A percentile compares a stretch with the other conserved stretches of the same genome.
Evolutionary conservation across 306 rosid species (phyloP).

Genomic region (Glycine tomentella): DNA sequence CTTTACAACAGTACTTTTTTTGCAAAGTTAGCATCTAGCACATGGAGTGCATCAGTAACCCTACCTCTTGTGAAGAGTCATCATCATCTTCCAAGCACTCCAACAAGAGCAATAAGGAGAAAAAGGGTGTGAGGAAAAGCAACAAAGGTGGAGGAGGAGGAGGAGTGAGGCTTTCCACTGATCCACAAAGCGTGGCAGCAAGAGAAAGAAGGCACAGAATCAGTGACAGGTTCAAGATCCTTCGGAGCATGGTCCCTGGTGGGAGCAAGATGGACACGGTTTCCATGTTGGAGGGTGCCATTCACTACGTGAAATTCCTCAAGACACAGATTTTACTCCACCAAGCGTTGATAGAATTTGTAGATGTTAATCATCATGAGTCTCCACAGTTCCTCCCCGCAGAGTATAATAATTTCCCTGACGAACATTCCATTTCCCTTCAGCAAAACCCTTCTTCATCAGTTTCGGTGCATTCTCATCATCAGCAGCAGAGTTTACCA

Average conservation of each 20-base stretch:
- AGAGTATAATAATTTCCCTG: background rate
- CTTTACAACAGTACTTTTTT: background rate
- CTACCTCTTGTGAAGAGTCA: slow-evolving; percentile 51
- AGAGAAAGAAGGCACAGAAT: slow-evolving; percentile 88
- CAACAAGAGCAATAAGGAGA: slow-evolving; percentile 35
- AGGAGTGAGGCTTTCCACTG: slow-evolving; percentile 78
- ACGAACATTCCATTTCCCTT: slow-evolving; percentile 22
- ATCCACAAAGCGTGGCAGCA: slow-evolving; percentile 96
- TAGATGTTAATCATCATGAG: slow-evolving; percentile 30
- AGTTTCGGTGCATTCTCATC: background rate
- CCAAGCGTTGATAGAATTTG: slow-evolving; percentile 71
- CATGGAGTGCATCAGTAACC: slow-evolving; percentile 58
- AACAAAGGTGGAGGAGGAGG: slow-evolving; percentile 48
- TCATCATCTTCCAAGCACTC: slow-evolving; percentile 53
- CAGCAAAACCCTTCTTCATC: slow-evolving; percentile 29
- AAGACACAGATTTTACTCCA: slow-evolving; percentile 86
- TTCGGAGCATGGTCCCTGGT: slow-evolving; percentile 92
- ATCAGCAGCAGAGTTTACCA: slow-evolving; percentile 31
- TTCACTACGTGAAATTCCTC: slow-evolving; percentile 84
- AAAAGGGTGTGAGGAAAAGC: slow-evolving; percentile 47
- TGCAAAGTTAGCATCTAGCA: background rate
- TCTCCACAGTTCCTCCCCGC: slow-evolving; percentile 7
- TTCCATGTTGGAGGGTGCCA: slow-evolving; percentile 88
- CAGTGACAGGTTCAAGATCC: slow-evolving; percentile 88
- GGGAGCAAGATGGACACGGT: slow-evolving; percentile 93